Conservation (phyloP, 2,329 filamentous ascomycete species). For the Hymenoscyphus linearis region DNA sequence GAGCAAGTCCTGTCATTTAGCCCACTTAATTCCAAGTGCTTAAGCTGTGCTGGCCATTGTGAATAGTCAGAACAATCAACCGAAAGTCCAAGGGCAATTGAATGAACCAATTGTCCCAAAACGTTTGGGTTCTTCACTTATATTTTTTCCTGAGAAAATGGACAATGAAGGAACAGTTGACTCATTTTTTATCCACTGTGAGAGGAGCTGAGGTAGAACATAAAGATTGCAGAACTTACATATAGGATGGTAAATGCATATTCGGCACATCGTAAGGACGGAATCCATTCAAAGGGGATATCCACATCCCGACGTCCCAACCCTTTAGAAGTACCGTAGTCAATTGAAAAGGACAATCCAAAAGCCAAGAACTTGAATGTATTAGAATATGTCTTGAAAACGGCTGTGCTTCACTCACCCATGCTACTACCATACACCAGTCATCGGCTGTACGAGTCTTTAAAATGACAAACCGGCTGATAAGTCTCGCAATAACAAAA, state of each 20-base stretch:
- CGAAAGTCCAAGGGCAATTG: too few species aligned
- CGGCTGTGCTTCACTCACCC: conserved; percentile 42
- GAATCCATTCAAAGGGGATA: conserved; percentile 46
- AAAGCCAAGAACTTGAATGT: conserved; percentile 48
- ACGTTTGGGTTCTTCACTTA: too few species aligned
- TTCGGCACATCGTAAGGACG: conserved; percentile 52
- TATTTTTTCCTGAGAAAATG: too few species aligned
- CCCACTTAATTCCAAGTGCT: too few species aligned
- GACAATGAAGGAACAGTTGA: too few species aligned
- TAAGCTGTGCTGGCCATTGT: too few species aligned
- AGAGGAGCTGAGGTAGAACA: neutral
- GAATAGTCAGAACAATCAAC: too few species aligned
- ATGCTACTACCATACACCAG: conserved; percentile 74
- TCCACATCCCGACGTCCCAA: conserved; percentile 63
- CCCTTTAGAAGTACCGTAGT: conserved; percentile 57
- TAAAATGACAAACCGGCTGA: conserved; percentile 69
- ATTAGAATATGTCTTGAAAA: neutral
- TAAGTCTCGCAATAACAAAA: conserved; percentile 70
- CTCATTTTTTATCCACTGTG: too few species aligned
- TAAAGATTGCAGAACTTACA: conserved; percentile 35
- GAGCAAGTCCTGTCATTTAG: neutral
- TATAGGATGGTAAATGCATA: conserved; percentile 62
- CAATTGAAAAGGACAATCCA: conserved; percentile 62
- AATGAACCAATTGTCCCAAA: too few species aligned
- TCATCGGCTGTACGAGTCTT: conserved; percentile 70